These are phyloP conservation scores for Benincasa hispida DNA, from an alignment of 306 rosid genomes.

Conservation along the genomic window DNA sequence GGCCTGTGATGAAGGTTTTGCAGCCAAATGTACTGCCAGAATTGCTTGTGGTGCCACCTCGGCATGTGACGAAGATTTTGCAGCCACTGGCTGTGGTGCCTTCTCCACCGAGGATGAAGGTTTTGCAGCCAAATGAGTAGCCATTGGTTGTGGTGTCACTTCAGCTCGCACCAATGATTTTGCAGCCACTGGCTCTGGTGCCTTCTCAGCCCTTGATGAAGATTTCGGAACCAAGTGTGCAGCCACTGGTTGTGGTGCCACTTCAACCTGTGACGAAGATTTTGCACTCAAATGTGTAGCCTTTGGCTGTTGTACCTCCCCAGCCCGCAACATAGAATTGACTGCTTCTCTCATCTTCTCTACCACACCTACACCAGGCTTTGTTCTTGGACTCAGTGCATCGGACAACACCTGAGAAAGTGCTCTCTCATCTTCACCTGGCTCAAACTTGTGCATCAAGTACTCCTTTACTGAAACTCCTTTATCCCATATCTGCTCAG, in stretches of 20 bases:
- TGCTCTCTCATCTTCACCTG: constrained; percentile 89
- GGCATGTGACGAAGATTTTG: constrained; percentile 19
- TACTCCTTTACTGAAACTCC: constrained; percentile 71
- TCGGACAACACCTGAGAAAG: constrained; percentile 71
- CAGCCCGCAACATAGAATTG: constrained; percentile 47
- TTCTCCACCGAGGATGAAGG: no score
- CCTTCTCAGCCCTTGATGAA: not conserved
- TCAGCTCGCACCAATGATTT: no score
- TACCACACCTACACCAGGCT: constrained; percentile 52
- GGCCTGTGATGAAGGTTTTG: not conserved
- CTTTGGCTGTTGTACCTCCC: constrained; percentile 21
- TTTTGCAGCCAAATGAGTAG: not conserved
- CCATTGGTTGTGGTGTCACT: constrained; percentile 7
- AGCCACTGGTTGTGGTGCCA: constrained; percentile 11
- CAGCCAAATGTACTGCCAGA: not conserved
- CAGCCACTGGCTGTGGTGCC: not conserved
- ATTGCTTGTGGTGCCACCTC: constrained; percentile 22
- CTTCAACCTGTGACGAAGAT: not conserved
- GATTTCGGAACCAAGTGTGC: not conserved
- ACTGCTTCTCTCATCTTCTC: constrained; percentile 77
- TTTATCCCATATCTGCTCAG: constrained; percentile 47
- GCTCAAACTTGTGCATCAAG: constrained; percentile 61
- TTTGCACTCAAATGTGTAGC: not conserved
- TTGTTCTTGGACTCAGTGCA: constrained; percentile 48
- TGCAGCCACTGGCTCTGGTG: not conserved